These are phyloP conservation scores for Termitomyces bulborhizus DNA, from an alignment of 768 basidiomycete species.

Conservation along the genomic window DNA sequence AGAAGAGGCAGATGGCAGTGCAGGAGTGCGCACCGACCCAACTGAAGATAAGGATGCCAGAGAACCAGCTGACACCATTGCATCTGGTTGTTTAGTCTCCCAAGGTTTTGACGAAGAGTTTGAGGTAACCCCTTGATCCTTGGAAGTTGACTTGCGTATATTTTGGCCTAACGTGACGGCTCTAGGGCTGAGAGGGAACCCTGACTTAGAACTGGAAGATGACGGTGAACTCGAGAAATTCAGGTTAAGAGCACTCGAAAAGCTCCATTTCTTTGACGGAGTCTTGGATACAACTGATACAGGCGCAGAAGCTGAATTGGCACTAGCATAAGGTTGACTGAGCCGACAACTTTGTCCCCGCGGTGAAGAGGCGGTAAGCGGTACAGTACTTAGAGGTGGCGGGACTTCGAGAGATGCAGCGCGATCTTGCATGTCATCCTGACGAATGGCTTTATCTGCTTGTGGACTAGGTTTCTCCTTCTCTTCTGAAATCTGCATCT, in stretches of 20 bases:
- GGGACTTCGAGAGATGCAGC: conserved; percentile 50
- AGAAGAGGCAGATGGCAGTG: conserved; percentile 33
- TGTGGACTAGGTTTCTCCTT: conserved; percentile 35
- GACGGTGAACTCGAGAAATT: conserved; percentile 66
- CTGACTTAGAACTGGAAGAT: conserved; percentile 47
- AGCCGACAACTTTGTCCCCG: conserved; percentile 25
- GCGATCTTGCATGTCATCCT: conserved; percentile 42
- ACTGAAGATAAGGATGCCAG: conserved; percentile 69
- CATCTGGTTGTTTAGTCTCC: conserved; percentile 67
- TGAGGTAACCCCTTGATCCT: conserved; percentile 50
- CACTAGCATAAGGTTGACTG: conserved; percentile 32
- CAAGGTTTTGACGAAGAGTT: conserved; percentile 42
- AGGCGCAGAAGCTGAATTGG: conserved; percentile 36
- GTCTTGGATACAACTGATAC: conserved; percentile 54
- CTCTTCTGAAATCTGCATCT: conserved; percentile 31
- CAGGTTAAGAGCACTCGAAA: conserved; percentile 79
- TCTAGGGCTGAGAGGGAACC: conserved; percentile 61
- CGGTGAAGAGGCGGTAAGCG: conserved; percentile 20
- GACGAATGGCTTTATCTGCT: conserved; percentile 33
- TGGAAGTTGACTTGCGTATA: conserved; percentile 62
- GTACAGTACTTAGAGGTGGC: conserved; percentile 22
- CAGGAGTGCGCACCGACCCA: conserved; percentile 54
- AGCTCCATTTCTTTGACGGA: conserved; percentile 96
- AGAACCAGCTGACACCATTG: conserved; percentile 75
- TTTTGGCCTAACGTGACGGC: conserved; percentile 62